A percentile compares a stretch with the other conserved stretches of the same genome.
Evolutionary conservation across 768 basidiomycete species (phyloP).

Genomic region (Boletus coccyginus): DNA sequence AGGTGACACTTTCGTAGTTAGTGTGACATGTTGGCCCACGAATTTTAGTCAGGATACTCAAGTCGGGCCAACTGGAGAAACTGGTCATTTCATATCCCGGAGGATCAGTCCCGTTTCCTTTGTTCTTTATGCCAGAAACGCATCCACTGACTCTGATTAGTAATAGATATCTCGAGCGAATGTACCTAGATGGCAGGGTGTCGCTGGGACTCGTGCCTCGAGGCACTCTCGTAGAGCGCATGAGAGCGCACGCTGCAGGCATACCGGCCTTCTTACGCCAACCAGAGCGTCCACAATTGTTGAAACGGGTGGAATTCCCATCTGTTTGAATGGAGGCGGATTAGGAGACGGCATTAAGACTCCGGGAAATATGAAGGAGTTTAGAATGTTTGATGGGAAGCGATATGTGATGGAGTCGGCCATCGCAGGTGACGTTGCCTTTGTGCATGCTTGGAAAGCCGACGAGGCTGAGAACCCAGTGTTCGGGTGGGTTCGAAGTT

Average conservation of each 20-base stretch:
- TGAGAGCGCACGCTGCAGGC: constrained; percentile 82
- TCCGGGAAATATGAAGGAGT: constrained; percentile 71
- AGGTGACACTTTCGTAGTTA: neutral
- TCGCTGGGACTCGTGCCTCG: constrained; percentile 87
- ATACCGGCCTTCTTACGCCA: constrained; percentile 89
- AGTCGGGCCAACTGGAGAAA: constrained; percentile 71
- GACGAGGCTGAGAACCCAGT: constrained; percentile 87
- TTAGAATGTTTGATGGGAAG: constrained; percentile 67
- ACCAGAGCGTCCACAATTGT: constrained; percentile 80
- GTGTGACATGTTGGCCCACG: neutral
- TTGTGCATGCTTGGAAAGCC: constrained; percentile 86
- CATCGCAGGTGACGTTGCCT: constrained; percentile 74
- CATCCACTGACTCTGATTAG: constrained; percentile 33
- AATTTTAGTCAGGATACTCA: constrained; percentile 62
- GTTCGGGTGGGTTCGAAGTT: constrained; percentile 58
- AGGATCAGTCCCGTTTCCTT: constrained; percentile 42
- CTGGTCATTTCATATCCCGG: constrained; percentile 87
- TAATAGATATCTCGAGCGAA: constrained; percentile 78
- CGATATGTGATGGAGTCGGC: constrained; percentile 77
- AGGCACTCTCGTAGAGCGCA: constrained; percentile 85
- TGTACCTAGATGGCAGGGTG: constrained; percentile 77
- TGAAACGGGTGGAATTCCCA: constrained; percentile 71
- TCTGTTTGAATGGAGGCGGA: constrained; percentile 75
- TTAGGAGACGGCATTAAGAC: constrained; percentile 63
- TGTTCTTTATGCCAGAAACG: neutral